Base-by-base conservation (phyloP, 768 basidiomycete species). In the Trametes cingulata region DNA sequence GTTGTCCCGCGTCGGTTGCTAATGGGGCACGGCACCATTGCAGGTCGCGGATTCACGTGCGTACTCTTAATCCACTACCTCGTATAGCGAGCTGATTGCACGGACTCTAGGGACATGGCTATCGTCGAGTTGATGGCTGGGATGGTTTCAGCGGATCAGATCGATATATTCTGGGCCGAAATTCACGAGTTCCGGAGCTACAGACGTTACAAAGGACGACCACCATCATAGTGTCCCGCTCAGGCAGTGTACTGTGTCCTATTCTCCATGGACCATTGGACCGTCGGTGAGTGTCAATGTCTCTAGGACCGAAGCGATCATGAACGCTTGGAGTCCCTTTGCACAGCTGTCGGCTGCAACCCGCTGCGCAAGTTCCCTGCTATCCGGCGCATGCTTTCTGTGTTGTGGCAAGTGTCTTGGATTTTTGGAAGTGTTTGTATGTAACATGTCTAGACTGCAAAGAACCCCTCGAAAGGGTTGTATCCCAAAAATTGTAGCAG, bases 151-250 rank as follows among this genome's bases (percentile, higher is more conserved):
- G 56, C 60, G 7, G 57, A 67, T 45, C 53, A 59, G 15, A 56
- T 67, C 8, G 50, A 62, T 27, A 56, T 67, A 13, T 61, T 45
- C 41, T 67, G 65, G 65, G 50, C 40, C 17, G 51, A 47, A 12
- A 17, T 58, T 10, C 56, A 64, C 29, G 56, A 52, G 15, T 56
- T 58, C 24, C 52, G 61, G 14, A 60, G 48, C 1, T 67, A 64
- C 42, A 40, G 47, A 17, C 60, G 60, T 13, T 62, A 62, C 51
- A 57, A 48, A 33, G 60, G 60, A 15, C 62, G 65, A 39, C 17
- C 52, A 2, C 13, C 24, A 19, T 33, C 45, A 20, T 24, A 22
- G 6, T 42, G 20, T n/a, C 40, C 24, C 22, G 15, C 13, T 1
- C 17, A 37, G 1, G 10, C 29, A 33, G 4, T 33, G 29, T 10